These are phyloP conservation scores for Geotrichum europaeum DNA, from an alignment of 1,139 yeast species.

Conservation along the genomic window DNA sequence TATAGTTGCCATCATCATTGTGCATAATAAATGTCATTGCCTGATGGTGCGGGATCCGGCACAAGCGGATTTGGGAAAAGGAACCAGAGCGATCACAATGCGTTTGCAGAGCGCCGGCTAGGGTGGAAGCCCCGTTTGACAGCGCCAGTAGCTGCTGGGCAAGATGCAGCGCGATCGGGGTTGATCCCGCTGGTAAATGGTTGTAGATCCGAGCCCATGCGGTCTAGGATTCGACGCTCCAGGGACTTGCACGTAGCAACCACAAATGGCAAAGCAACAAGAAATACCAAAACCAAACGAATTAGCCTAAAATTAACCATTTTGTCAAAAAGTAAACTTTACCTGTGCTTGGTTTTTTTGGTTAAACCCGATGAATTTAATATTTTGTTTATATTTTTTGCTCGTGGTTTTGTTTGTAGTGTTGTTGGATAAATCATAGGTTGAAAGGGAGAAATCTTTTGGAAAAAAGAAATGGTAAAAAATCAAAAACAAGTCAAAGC, in stretches of 20 bases:
- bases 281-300: background rate
- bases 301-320: background rate
- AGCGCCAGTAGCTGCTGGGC: background rate
- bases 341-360: too few relatives aligned
- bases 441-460: too few relatives aligned
- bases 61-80: background rate
- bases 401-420: too few relatives aligned
- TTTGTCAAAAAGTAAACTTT: background rate
- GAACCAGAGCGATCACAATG: background rate
- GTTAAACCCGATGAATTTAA: too few relatives aligned
- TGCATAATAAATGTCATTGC: background rate
- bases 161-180: background rate
- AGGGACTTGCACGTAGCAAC: background rate
- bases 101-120: background rate
- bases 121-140: background rate
- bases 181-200: background rate
- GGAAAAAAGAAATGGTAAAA: too few relatives aligned
- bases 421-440: too few relatives aligned
- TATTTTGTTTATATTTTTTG: too few relatives aligned
- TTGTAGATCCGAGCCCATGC: background rate
- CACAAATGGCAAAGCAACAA: background rate
- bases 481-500: too few relatives aligned
- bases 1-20: background rate
- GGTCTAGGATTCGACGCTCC: background rate
- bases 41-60: slow-evolving; percentile 7